Percentiles rank a stretch among this genome's conserved stretches.
phyloP scores from a whole-genome alignment of 495 filamentous ascomycete genomes.

The Aspergillus sparsus region DNA sequence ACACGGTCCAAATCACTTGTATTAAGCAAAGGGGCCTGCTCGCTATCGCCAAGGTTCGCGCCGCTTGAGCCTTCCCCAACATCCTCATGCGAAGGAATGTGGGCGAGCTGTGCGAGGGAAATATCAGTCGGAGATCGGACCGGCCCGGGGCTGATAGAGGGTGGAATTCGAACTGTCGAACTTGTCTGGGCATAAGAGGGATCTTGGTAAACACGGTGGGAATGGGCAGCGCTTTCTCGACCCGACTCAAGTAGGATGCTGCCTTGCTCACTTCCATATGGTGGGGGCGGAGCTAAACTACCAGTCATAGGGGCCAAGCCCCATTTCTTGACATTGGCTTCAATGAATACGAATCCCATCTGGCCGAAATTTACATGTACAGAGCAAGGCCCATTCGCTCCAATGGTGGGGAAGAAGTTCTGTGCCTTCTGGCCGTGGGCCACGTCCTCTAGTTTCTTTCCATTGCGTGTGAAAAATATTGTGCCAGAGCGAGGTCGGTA shows the following conservation, averaged over 20 bases:
- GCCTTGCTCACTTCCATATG: constrained; percentile 94
- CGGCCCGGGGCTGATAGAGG: constrained; percentile 85
- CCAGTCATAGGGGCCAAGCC: constrained; percentile 94
- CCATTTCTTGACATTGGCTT: constrained; percentile 99
- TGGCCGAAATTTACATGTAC: constrained; percentile 98
- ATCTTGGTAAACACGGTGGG: constrained; percentile 56
- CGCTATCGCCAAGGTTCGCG: constrained; percentile 39
- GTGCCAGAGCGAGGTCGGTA: constrained; percentile 94
- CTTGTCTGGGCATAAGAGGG: constrained; percentile 46
- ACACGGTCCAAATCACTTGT: constrained; percentile 36
- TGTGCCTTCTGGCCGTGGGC: constrained; percentile 90
- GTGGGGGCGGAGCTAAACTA: constrained; percentile 89
- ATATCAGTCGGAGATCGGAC: constrained; percentile 94
- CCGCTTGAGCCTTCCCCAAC: constrained; percentile 72
- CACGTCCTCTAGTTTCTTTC: constrained; percentile 93
- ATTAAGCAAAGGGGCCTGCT: constrained; percentile 38
- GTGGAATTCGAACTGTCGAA: constrained; percentile 61
- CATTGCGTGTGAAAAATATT: constrained; percentile 97
- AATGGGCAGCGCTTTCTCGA: constrained; percentile 59
- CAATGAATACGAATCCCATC: constrained; percentile 96
- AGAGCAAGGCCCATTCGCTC: constrained; percentile 87
- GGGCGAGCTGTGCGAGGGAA: constrained; percentile 76
- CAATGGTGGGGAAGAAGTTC: constrained; percentile 95
- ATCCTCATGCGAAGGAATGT: constrained; percentile 71
- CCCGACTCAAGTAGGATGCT: constrained; percentile 92